phyloP scores from a whole-genome alignment of 345 rosid genomes.

The Erucastrum elatum region DNA sequence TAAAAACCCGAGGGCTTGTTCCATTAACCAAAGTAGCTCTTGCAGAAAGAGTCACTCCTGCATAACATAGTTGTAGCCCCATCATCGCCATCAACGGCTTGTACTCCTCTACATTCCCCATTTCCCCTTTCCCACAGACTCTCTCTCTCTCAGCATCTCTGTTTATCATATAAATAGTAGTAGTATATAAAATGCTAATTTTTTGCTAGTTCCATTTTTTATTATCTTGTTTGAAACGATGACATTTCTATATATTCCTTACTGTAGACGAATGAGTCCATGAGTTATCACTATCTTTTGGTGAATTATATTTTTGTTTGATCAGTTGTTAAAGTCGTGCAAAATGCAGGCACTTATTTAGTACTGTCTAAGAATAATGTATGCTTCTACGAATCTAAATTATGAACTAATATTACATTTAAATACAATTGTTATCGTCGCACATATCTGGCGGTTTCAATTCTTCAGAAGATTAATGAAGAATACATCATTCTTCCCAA shows the following conservation, averaged over 20 bases:
- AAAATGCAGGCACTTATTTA: background rate
- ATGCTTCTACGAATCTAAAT: background rate
- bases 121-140: background rate
- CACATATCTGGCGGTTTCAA: background rate
- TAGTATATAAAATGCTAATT: background rate
- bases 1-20: constrained; percentile 43
- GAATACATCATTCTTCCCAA: no score
- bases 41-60: constrained; percentile 39
- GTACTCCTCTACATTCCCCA: constrained; percentile 40
- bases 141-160: background rate
- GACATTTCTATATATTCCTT: background rate
- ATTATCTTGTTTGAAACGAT: background rate
- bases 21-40: constrained; percentile 41
- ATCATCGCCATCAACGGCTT: constrained; percentile 43
- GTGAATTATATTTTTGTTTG: background rate
- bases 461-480: background rate
- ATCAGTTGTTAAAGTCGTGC: background rate
- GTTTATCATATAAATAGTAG: background rate
- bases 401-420: background rate
- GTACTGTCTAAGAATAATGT: background rate
- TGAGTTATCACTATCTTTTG: background rate
- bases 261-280: background rate
- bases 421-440: background rate
- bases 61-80: constrained; percentile 35
- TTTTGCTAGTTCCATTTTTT: background rate